Evolutionary conservation across 176 grass and related monocot species (phyloP), one percentile per base, ranked within the genome.

Genomic region (Carex littledalei): DNA sequence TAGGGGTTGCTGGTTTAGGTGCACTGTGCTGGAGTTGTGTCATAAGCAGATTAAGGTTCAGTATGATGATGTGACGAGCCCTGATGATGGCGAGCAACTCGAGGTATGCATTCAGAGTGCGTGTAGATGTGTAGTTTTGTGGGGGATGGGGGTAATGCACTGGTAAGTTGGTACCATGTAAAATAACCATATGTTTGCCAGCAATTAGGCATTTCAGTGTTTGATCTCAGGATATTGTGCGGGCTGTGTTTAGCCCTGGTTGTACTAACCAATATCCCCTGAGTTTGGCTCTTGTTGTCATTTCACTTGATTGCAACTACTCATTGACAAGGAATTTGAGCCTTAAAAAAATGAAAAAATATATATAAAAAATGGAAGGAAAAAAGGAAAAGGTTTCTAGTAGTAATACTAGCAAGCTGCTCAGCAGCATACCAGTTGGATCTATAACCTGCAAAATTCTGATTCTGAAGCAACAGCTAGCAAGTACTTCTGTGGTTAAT

Each of bases 1-100:
- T 84, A 91, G 94, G 58, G 97, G 97, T 22, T 99, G 97, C 85
- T 99, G 97, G 97, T 99, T 99, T 90, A 95, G 84, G 86, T 99
- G 97, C 87, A 92, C 89, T 45, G 87, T 99, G 63, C 64, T 96
- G 69, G 89, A 89, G 86, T 87, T 90, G 72, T 95, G 88, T 74
- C 50, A 91, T 92, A 96, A 94, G 71, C 92, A 87, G 83, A 67
- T 99, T 79, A 99, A 96, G 88, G 87, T 99, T 84, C 87, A 84
- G 66, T 99, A 99, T 35, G 90, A 94, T 87, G 97, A 99, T 94
- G 85, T 99, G 35, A 81, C 92, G 67, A 88, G 93, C 90, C 91
- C 87, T 84, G 97, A 99, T 64, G 93, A 94, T 58, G 89, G 84
- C 76, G 91, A 92, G 21, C 91, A 73, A 65, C 83, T 98, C 78